Evolutionary conservation across 2,329 filamentous ascomycete genomes (phyloP).

Genomic region (Juglanconis sp.): DNA sequence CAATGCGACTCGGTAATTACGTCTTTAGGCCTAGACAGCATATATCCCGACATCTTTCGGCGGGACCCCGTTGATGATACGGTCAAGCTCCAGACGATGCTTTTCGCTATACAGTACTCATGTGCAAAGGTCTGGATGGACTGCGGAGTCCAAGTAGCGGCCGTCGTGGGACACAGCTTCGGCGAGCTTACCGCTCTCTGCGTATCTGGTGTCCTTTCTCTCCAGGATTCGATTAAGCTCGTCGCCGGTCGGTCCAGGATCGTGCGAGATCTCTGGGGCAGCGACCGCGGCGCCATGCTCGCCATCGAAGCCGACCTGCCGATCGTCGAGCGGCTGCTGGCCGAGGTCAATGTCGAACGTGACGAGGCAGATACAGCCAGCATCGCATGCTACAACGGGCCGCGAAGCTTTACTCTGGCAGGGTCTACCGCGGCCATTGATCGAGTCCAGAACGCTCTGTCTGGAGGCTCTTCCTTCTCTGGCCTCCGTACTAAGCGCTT

Average conservation of each 20-base stretch:
- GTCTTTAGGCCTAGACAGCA: conserved; percentile 22
- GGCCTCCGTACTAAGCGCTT: conserved; percentile 34
- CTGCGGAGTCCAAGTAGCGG: conserved; percentile 26
- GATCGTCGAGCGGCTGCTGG: not conserved
- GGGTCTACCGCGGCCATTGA: conserved; percentile 33
- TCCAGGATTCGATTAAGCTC: conserved; percentile 29
- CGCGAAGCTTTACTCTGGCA: conserved; percentile 38
- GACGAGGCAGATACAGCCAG: conserved; percentile 2
- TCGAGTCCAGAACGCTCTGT: conserved; percentile 12
- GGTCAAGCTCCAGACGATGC: conserved; percentile 33
- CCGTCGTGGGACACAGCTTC: conserved; percentile 39
- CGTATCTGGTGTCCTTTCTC: conserved; percentile 29
- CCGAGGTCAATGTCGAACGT: not conserved
- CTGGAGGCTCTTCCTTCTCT: conserved; percentile 29
- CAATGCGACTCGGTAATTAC: conserved; percentile 16
- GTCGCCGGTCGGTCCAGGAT: conserved; percentile 28
- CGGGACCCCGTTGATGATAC: conserved; percentile 21
- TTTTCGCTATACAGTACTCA: conserved; percentile 40
- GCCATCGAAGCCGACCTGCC: conserved; percentile 22
- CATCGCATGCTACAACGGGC: conserved; percentile 49
- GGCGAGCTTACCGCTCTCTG: conserved; percentile 40
- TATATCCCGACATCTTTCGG: conserved; percentile 33
- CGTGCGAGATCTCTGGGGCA: conserved; percentile 31
- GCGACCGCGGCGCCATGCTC: conserved; percentile 38
- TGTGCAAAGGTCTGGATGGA: conserved; percentile 35